These are phyloP conservation scores for Coelastrella sp. DNA, from an alignment of 139 green algal genomes.

Conservation along the genomic window DNA sequence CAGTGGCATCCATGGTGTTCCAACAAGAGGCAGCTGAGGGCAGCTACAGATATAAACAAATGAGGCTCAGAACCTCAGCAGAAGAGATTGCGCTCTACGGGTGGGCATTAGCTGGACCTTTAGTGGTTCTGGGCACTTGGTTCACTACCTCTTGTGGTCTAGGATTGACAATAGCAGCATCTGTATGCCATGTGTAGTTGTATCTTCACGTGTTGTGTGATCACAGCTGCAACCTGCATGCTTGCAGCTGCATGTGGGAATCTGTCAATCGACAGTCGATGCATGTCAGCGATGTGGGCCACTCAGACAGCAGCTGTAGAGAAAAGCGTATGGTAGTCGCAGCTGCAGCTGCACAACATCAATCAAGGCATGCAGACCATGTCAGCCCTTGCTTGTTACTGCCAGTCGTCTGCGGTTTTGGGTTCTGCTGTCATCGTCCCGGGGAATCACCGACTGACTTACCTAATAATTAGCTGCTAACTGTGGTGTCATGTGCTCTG, in stretches of 20 bases:
- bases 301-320: too few species aligned
- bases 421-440: too few species aligned
- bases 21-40: constrained; percentile 70
- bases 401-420: neutral
- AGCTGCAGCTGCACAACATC: too few species aligned
- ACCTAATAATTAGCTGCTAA: too few species aligned
- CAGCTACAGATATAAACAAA: constrained; percentile 57
- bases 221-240: too few species aligned
- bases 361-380: neutral
- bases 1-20: constrained; percentile 64
- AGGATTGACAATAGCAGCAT: neutral
- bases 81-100: constrained; percentile 28
- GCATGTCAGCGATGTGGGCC: too few species aligned
- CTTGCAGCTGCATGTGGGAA: too few species aligned
- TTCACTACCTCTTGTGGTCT: neutral
- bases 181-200: neutral
- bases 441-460: too few species aligned
- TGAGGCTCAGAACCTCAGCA: constrained; percentile 45
- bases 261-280: too few species aligned
- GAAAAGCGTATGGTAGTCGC: too few species aligned
- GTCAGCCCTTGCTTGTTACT: neutral
- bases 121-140: too few species aligned
- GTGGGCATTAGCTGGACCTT: neutral
- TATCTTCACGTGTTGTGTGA: too few species aligned
- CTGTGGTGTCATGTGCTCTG: neutral